A percentile compares a stretch with the other conserved stretches of the same genome.
Conservation (phyloP, 441 rosid genomes). For the Adansonia gregorii region DNA sequence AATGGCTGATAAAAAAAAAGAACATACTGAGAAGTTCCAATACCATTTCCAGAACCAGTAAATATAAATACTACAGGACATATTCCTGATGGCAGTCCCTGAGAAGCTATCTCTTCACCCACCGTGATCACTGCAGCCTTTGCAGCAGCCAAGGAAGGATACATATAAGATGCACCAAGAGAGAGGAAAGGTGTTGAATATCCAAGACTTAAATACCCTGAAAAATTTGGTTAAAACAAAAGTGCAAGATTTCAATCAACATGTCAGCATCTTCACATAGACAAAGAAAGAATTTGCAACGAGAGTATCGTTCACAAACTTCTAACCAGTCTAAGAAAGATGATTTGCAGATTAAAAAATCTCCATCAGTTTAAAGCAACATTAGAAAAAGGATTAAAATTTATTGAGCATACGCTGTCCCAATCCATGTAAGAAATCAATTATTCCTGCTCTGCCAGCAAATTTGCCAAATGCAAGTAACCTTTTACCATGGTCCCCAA, state of each 20-base stretch:
- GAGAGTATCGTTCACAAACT: not conserved
- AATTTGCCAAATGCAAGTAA: conserved; percentile 85
- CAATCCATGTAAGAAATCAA: conserved; percentile 78
- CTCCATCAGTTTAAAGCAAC: conserved; percentile 13
- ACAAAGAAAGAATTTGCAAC: not conserved
- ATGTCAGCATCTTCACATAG: conserved; percentile 8
- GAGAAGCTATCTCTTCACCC: conserved; percentile 84
- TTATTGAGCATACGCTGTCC: conserved; percentile 67
- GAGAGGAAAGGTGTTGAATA: conserved; percentile 89
- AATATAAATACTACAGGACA: conserved; percentile 89
- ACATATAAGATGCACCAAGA: conserved; percentile 84
- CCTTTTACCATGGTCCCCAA: conserved; percentile 71
- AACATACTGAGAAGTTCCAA: not conserved
- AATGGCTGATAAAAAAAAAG: not conserved
- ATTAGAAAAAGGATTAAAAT: conserved; percentile 10
- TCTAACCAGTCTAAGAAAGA: not conserved
- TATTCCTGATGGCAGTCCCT: conserved; percentile 81
- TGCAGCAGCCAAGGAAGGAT: conserved; percentile 87
- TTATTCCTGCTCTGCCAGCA: conserved; percentile 95
- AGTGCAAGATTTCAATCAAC: not conserved
- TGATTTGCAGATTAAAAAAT: not conserved
- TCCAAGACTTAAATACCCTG: conserved; percentile 84
- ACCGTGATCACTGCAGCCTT: conserved; percentile 86
- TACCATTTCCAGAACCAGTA: conserved; percentile 92
- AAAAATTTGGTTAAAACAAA: conserved; percentile 15